Percentiles rank a stretch among this genome's conserved stretches.
phyloP scores from a whole-genome alignment of 2,329 filamentous ascomycete species.

The Blastomyces silverae region DNA sequence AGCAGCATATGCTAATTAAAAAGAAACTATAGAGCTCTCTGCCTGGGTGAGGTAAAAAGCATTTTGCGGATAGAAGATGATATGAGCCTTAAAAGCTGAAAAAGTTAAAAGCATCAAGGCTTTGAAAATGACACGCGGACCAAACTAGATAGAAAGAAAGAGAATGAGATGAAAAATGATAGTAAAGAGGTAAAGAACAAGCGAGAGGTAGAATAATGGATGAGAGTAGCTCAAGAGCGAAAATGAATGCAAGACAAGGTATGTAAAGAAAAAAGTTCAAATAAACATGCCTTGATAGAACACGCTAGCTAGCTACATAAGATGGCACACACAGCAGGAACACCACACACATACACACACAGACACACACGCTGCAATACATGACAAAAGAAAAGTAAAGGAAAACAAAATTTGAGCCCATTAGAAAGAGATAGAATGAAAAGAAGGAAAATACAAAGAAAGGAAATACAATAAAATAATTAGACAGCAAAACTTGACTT shows the following conservation, averaged over 20 bases:
- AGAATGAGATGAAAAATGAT: no score
- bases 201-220: neutral
- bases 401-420: neutral
- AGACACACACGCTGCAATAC: neutral
- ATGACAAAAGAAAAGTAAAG: neutral
- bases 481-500: constrained; percentile 3
- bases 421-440: constrained; percentile 5
- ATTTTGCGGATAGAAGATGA: no score
- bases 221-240: neutral
- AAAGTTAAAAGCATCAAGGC: no score
- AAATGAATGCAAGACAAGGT: neutral
- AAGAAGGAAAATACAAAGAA: neutral
- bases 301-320: constrained; percentile 2
- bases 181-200: neutral
- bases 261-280: neutral
- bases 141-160: no score
- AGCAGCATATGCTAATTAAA: no score
- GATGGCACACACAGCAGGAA: neutral
- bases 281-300: constrained; percentile 4
- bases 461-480: neutral
- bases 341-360: neutral
- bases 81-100: no score
- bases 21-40: no score
- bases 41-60: no score
- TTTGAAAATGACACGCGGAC: no score